A percentile compares a stretch with the other conserved stretches of the same genome.
These are phyloP conservation scores for Blumeriella jaapii DNA, from an alignment of 2,329 filamentous ascomycete genomes.

Conservation along the genomic window DNA sequence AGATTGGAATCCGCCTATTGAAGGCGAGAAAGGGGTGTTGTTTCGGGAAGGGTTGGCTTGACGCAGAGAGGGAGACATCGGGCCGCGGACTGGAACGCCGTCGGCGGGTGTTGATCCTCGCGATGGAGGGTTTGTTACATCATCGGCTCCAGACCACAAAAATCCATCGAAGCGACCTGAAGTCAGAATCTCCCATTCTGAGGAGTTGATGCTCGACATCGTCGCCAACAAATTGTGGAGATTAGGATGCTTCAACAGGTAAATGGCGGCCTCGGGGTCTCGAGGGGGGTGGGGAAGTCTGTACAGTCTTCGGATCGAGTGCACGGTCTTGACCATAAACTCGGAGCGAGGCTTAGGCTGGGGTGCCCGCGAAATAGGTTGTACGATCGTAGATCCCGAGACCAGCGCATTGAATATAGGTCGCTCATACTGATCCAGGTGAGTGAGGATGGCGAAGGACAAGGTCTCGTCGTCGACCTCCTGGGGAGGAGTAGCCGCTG, in stretches of 20 bases:
- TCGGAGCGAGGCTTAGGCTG: slow-evolving; percentile 63
- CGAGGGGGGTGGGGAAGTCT: slow-evolving; percentile 61
- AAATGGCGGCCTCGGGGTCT: slow-evolving; percentile 77
- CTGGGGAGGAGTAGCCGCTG: slow-evolving; percentile 60
- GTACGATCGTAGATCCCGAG: slow-evolving; percentile 42
- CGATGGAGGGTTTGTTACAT: slow-evolving; percentile 34
- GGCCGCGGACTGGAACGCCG: slow-evolving; percentile 31
- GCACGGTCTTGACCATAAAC: slow-evolving; percentile 61
- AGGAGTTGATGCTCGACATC: slow-evolving; percentile 72
- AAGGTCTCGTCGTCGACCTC: slow-evolving; percentile 92
- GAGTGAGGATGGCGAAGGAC: slow-evolving; percentile 86
- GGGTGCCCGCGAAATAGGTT: slow-evolving; percentile 48
- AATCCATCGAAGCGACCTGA: slow-evolving; percentile 95
- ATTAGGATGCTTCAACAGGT: slow-evolving; percentile 68
- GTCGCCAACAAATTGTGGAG: slow-evolving; percentile 83
- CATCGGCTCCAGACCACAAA: slow-evolving; percentile 82
- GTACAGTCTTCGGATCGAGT: slow-evolving; percentile 78
- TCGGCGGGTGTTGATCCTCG: slow-evolving; percentile 43
- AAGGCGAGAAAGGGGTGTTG: slow-evolving; percentile 24
- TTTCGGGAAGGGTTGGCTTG: slow-evolving; percentile 19
- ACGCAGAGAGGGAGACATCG: slow-evolving; percentile 20
- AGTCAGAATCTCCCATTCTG: slow-evolving; percentile 94
- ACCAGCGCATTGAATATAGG: slow-evolving; percentile 76
- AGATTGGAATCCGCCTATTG: slow-evolving; percentile 29
- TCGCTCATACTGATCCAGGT: slow-evolving; percentile 62